Percentiles rank a stretch among this genome's conserved stretches.
These are phyloP conservation scores for Penicillium decumbens DNA, from an alignment of 2,329 filamentous ascomycete genomes.

Conservation along the genomic window DNA sequence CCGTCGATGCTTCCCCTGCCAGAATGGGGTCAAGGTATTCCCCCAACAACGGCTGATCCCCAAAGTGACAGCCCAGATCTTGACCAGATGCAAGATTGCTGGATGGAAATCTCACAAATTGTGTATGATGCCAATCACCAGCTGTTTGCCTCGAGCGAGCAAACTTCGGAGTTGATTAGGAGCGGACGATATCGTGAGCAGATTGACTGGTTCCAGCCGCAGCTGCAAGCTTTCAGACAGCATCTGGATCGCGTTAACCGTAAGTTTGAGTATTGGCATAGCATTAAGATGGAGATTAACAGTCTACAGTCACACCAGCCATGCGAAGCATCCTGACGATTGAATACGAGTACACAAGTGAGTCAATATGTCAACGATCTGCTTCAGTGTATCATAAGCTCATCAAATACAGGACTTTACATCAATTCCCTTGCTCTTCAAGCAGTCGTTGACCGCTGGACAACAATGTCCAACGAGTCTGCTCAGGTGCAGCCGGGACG, in stretches of 20 bases:
- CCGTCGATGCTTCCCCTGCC: slow-evolving; percentile 79
- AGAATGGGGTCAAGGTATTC: slow-evolving; percentile 40
- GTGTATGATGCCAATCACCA: slow-evolving; percentile 89
- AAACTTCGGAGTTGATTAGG: slow-evolving; percentile 84
- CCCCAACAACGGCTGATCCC: slow-evolving; percentile 28
- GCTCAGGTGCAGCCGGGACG: slow-evolving; percentile 28
- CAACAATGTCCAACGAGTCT: slow-evolving; percentile 57
- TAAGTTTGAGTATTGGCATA: slow-evolving; percentile 20
- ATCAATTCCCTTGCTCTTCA: slow-evolving; percentile 91
- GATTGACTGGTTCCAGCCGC: slow-evolving; percentile 74
- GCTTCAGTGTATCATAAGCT: slow-evolving; percentile 1
- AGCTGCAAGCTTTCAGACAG: slow-evolving; percentile 71
- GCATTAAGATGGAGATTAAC: slow-evolving; percentile 19
- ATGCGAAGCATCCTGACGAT: slow-evolving; percentile 77
- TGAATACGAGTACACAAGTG: slow-evolving; percentile 90
- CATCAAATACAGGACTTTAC: slow-evolving; percentile 55
- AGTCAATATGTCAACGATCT: slow-evolving; percentile 19
- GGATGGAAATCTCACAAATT: slow-evolving; percentile 86
- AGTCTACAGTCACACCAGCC: slow-evolving; percentile 48
- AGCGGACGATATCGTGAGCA: slow-evolving; percentile 77
- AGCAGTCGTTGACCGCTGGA: slow-evolving; percentile 89
- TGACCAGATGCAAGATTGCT: slow-evolving; percentile 69
- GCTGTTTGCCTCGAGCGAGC: slow-evolving; percentile 79
- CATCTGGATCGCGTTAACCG: slow-evolving; percentile 73
- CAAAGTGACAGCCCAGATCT: slow-evolving; percentile 39